phyloP scores from a whole-genome alignment of 352 stramenopile genomes.

The Saprolegnia parasitica region DNA sequence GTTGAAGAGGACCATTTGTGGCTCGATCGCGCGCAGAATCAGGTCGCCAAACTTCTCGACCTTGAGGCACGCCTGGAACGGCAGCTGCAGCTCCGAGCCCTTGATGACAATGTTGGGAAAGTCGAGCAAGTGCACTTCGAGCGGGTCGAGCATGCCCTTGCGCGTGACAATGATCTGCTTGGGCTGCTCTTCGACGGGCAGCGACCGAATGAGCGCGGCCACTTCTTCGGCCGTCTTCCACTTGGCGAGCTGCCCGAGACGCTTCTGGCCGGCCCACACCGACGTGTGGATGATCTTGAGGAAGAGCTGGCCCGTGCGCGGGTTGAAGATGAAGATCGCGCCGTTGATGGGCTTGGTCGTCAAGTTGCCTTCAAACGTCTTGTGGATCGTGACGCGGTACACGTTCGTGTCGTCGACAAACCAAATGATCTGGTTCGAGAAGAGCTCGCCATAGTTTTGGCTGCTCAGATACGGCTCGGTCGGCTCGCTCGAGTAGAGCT shows the following conservation, averaged over 20 bases:
- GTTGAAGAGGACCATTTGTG: constrained; percentile 99
- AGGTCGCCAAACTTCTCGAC: constrained; percentile 99
- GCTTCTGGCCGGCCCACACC: constrained; percentile 99
- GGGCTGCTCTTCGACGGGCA: constrained; percentile 99
- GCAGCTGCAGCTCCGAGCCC: constrained; percentile 97
- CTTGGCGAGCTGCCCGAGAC: constrained; percentile 98
- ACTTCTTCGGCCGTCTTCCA: constrained; percentile 99
- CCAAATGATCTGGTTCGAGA: constrained; percentile 99
- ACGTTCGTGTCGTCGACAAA: constrained; percentile 99
- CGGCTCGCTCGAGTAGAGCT: constrained; percentile 99
- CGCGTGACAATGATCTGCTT: constrained; percentile 99
- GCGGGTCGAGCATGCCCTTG: constrained; percentile 98
- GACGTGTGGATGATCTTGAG: constrained; percentile 99
- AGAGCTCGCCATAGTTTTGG: constrained; percentile 99
- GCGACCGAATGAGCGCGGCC: constrained; percentile 96
- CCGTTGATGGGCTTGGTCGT: constrained; percentile 99
- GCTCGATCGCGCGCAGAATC: constrained; percentile 98
- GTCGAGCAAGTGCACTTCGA: constrained; percentile 99
- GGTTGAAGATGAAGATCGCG: constrained; percentile 99
- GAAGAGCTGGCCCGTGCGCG: constrained; percentile 98
- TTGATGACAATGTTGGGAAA: constrained; percentile 99
- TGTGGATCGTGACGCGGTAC: constrained; percentile 98
- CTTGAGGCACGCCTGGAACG: constrained; percentile 99
- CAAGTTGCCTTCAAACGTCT: constrained; percentile 99
- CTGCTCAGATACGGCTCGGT: constrained; percentile 99